Evolutionary conservation across 257 asterid species (phyloP), one percentile per base, ranked within the genome.

Genomic region (Ophiorrhiza pumila): DNA sequence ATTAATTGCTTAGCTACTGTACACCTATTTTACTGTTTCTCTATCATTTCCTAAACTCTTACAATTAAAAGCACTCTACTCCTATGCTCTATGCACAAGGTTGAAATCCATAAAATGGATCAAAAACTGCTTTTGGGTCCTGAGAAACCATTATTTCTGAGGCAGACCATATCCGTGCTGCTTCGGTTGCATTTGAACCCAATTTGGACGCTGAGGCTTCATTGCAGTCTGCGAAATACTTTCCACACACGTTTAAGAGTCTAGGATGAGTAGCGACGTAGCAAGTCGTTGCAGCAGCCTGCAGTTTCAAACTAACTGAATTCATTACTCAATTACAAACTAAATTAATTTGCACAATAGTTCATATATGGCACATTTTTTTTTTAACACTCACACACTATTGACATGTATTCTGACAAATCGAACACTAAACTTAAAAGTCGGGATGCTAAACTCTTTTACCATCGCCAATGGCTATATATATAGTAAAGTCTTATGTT

Each of bases 211-310:
- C 75, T 10, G 88, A 80, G 66, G 88, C 86, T 72, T 95, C 99
- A 27, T 95, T 95, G 75, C 98, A 92, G 81, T 95, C 99, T 1
- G 94, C 87, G 73, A 76, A 95, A 72, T 95, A 95, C 75, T 88
- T 90, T 22, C 99, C 98, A 7, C 81, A 88, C 45, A 85, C 87
- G 59, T 85, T 79, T 63, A 5, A 81, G 25, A 91, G 71, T 34
- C 87, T 82, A 0, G 95, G 96, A 76, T 88, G 72, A 12, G 98
- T 94, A 8, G 97, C 96, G 7, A 90, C 96, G 52, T 91, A 94
- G 77, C 99, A 94, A 34, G 95, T 91, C 3, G 99, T 94, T 0
- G 96, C 97, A 66, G 99, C 99, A 29, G 99, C 99, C 99, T 91
- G 87, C 7, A n/a, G n/a, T 25, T 17, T 17, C 27, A 32, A n/a